Conservation (phyloP, 176 grass and related monocot genomes). For the Metroxylon sagu region DNA sequence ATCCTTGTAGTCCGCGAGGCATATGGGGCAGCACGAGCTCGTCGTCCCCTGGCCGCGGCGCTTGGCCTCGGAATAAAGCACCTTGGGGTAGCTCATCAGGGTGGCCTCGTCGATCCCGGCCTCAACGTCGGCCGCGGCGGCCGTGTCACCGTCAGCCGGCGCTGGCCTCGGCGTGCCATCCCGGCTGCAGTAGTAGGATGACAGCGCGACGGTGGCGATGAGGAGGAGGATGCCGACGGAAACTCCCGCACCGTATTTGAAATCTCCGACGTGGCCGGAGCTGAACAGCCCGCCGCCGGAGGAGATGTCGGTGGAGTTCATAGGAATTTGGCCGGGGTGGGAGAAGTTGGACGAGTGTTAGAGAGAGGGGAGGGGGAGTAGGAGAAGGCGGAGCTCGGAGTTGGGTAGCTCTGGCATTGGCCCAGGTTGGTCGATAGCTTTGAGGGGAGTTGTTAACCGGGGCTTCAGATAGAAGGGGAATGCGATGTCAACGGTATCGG, state of each 20-base stretch:
- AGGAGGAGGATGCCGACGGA: slow-evolving; percentile 68
- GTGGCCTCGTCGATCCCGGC: slow-evolving; percentile 22
- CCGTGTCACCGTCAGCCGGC: background rate
- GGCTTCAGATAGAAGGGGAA: background rate
- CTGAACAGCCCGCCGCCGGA: slow-evolving; percentile 19
- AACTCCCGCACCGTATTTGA: slow-evolving; percentile 55
- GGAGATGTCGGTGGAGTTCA: background rate
- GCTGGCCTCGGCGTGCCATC: background rate
- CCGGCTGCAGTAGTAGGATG: slow-evolving; percentile 66
- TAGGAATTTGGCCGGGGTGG: background rate
- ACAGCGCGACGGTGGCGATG: slow-evolving; percentile 45
- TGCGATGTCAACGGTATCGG: no score
- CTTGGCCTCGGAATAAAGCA: slow-evolving; percentile 22
- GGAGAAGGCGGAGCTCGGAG: background rate
- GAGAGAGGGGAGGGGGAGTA: no score
- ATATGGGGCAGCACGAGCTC: slow-evolving; percentile 23
- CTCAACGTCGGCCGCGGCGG: background rate
- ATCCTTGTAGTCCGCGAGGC: slow-evolving; percentile 31
- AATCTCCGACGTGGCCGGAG: slow-evolving; percentile 32
- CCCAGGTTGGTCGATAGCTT: background rate
- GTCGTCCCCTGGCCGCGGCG: background rate
- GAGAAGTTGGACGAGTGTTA: no score
- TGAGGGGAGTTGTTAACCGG: slow-evolving; percentile 5
- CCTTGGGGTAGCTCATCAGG: slow-evolving; percentile 19
- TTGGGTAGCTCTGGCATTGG: background rate